phyloP scores from a whole-genome alignment of 2,329 filamentous ascomycete species.

The Sphaceloma murrayae region DNA sequence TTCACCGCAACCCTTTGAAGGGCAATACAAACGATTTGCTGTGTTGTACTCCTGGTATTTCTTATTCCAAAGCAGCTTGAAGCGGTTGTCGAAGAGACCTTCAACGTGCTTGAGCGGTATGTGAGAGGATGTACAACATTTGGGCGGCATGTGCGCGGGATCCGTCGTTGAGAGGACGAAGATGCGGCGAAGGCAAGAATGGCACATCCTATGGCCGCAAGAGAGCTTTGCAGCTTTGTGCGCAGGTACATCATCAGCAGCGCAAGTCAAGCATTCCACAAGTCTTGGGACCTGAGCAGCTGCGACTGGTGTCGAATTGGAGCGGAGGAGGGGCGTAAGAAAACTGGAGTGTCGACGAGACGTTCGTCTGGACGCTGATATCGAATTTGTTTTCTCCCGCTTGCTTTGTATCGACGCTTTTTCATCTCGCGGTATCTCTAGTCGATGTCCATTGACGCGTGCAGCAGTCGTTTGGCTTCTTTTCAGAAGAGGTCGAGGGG shows the following conservation, averaged over 20 bases:
- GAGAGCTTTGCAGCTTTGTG: conserved; percentile 59
- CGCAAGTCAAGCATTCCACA: conserved; percentile 61
- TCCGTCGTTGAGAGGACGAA: conserved; percentile 70
- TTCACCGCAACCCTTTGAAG: conserved; percentile 60
- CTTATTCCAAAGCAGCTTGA: conserved; percentile 71
- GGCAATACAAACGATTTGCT: conserved; percentile 68
- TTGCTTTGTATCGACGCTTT: not conserved
- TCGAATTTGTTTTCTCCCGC: not conserved
- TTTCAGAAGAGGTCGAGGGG: not conserved
- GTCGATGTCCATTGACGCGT: not conserved
- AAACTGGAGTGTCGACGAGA: conserved; percentile 19
- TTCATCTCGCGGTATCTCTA: conserved; percentile 1
- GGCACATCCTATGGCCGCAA: conserved; percentile 76
- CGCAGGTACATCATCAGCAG: conserved; percentile 54
- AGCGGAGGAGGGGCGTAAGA: conserved; percentile 23
- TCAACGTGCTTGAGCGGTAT: conserved; percentile 72
- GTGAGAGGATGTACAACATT: conserved; percentile 63
- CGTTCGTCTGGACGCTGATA: conserved; percentile 4
- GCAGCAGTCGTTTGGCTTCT: conserved; percentile 14
- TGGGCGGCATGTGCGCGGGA: conserved; percentile 73
- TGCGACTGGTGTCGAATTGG: conserved; percentile 17
- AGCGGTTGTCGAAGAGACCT: conserved; percentile 58
- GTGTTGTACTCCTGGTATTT: conserved; percentile 70
- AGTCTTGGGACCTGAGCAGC: conserved; percentile 17
- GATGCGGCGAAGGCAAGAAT: conserved; percentile 60